These are phyloP conservation scores for Pisolithus microcarpus DNA, from an alignment of 768 basidiomycete species.

Conservation along the genomic window DNA sequence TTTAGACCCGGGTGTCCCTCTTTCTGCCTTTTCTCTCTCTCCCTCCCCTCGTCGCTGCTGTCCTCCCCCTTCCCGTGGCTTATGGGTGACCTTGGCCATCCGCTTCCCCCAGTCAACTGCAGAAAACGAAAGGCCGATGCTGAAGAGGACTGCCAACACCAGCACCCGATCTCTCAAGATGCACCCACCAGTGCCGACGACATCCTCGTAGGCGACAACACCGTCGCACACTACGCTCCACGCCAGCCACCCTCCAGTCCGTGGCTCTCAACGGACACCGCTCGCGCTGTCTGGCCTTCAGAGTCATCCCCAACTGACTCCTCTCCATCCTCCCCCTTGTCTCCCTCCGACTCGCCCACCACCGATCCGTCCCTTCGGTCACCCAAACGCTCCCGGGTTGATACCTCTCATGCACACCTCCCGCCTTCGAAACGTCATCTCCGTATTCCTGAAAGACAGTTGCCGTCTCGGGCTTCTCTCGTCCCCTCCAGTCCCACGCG, in stretches of 20 bases:
- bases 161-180: constrained; percentile 28
- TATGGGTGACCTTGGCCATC: constrained; percentile 62
- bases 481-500: constrained; percentile 23
- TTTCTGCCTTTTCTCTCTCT: background rate
- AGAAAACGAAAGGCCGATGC: constrained; percentile 64
- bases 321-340: constrained; percentile 35
- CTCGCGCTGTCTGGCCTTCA: constrained; percentile 33
- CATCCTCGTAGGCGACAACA: constrained; percentile 29
- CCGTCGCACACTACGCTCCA: constrained; percentile 28
- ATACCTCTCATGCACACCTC: constrained; percentile 11
- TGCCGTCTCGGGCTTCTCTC: constrained; percentile 10
- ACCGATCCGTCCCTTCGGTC: constrained; percentile 12
- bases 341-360: constrained; percentile 21
- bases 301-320: constrained; percentile 28
- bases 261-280: constrained; percentile 26
- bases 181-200: constrained; percentile 22
- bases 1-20: constrained; percentile 6
- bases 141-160: constrained; percentile 35
- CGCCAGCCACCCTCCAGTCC: constrained; percentile 32
- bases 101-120: constrained; percentile 40
- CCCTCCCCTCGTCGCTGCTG: constrained; percentile 9
- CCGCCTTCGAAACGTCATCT: constrained; percentile 10
- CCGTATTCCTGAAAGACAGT: constrained; percentile 7
- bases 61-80: constrained; percentile 15
- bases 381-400: constrained; percentile 26